phyloP scores from a whole-genome alignment of 148 eudicot genomes.

The Silene uniflora region DNA sequence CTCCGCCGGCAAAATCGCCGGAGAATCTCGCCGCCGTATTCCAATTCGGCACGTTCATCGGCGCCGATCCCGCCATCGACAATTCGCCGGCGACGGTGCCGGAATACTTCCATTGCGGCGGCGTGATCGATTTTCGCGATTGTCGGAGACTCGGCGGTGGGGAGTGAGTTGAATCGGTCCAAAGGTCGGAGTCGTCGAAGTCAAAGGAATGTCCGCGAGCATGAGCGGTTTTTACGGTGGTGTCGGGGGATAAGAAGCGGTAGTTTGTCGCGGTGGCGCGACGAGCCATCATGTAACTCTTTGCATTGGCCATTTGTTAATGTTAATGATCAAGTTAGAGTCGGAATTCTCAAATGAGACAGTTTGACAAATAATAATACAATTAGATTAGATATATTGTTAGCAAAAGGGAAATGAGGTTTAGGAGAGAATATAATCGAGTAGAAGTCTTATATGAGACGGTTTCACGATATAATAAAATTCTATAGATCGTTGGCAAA shows the following conservation, averaged over 20 bases:
- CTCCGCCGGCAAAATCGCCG: slow-evolving; percentile 24
- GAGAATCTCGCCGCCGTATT: neutral
- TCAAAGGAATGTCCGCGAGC: slow-evolving; percentile 26
- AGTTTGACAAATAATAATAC: no score
- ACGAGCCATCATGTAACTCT: slow-evolving; percentile 32
- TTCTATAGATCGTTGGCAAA: no score
- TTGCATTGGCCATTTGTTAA: slow-evolving; percentile 34
- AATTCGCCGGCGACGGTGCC: slow-evolving; percentile 9
- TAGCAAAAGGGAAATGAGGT: slow-evolving; percentile 8
- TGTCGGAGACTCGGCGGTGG: slow-evolving; percentile 25
- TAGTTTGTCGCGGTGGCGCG: slow-evolving; percentile 14
- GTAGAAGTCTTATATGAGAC: no score
- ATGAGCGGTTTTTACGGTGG: slow-evolving; percentile 6
- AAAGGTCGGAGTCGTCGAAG: slow-evolving; percentile 50
- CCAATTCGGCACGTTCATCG: slow-evolving; percentile 51
- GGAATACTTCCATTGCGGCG: neutral
- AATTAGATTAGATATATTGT: neutral
- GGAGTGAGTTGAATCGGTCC: slow-evolving; percentile 30
- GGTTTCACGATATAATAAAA: no score
- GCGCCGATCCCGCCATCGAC: slow-evolving; percentile 33
- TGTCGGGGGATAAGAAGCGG: slow-evolving; percentile 32
- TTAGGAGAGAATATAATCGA: neutral
- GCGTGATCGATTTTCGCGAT: slow-evolving; percentile 1
- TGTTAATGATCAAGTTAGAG: neutral
- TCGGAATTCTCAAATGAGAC: no score